A percentile compares a stretch with the other conserved stretches of the same genome.
phyloP scores from a whole-genome alignment of 2,329 filamentous ascomycete species.

The Rhynchosporium graminicola region DNA sequence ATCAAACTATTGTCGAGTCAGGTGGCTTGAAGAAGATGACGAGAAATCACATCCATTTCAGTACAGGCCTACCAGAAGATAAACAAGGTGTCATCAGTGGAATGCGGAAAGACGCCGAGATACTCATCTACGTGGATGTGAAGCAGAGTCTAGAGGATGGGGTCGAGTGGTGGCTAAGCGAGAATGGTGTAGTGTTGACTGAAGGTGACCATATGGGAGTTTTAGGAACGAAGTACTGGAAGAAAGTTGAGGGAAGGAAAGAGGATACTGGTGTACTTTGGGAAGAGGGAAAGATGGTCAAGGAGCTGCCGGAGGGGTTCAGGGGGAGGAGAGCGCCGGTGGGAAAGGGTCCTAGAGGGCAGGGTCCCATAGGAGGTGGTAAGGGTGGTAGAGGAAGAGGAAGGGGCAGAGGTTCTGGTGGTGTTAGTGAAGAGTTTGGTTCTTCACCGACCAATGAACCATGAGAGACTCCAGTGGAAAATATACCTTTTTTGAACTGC shows the following conservation, averaged over 20 bases:
- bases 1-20: constrained; percentile 69
- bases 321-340: constrained; percentile 52
- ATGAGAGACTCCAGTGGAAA: background rate
- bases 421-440: background rate
- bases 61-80: constrained; percentile 63
- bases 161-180: constrained; percentile 75
- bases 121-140: constrained; percentile 78
- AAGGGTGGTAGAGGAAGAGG: background rate
- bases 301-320: constrained; percentile 64
- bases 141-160: constrained; percentile 61
- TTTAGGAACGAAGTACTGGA: constrained; percentile 68
- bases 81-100: constrained; percentile 65
- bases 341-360: constrained; percentile 43
- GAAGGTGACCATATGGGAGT: constrained; percentile 61
- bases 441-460: constrained; percentile 1
- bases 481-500: background rate
- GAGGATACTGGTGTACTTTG: constrained; percentile 66
- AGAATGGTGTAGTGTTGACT: constrained; percentile 74
- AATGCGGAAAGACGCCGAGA: constrained; percentile 75
- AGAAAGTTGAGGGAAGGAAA: constrained; percentile 65
- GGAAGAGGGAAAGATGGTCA: constrained; percentile 66
- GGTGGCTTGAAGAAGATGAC: constrained; percentile 82
- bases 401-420: background rate
- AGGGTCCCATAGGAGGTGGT: constrained; percentile 19
- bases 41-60: constrained; percentile 88